A percentile compares a stretch with the other conserved stretches of the same genome.
phyloP scores from a whole-genome alignment of 23 red algal species.

The Pyropia yezoensis region DNA sequence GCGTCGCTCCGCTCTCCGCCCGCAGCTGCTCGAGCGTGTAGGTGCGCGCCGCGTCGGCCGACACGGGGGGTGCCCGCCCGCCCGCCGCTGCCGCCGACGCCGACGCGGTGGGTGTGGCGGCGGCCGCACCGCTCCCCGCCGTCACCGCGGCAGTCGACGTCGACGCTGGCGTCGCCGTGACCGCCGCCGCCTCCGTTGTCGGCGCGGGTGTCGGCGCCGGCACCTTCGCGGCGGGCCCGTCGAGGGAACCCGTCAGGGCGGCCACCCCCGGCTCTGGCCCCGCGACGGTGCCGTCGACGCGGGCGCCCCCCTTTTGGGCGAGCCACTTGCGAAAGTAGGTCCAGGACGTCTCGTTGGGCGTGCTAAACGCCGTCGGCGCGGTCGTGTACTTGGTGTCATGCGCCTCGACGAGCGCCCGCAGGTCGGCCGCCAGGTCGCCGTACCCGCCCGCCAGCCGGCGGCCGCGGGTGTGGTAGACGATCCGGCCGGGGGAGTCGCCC shows the following conservation, averaged over 20 bases:
- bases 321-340: slow-evolving; percentile 89
- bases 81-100: not conserved
- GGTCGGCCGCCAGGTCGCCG: slow-evolving; percentile 38
- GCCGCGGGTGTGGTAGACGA: slow-evolving; percentile 86
- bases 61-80: not conserved
- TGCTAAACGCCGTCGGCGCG: slow-evolving; percentile 57
- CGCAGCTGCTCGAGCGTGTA: slow-evolving; percentile 42
- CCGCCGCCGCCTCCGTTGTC: not conserved
- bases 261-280: slow-evolving; percentile 8
- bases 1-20: slow-evolving; percentile 27
- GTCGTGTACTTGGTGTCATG: slow-evolving; percentile 44
- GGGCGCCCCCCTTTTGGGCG: slow-evolving; percentile 37
- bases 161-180: slow-evolving; percentile 7
- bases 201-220: not conserved
- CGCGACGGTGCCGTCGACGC: slow-evolving; percentile 63
- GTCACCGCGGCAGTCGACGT: slow-evolving; percentile 36
- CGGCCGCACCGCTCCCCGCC: slow-evolving; percentile 3
- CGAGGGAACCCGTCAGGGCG: not conserved
- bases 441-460: slow-evolving; percentile 59
- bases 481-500: slow-evolving; percentile 60
- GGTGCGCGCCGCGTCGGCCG: not conserved
- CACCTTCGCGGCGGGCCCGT: not conserved
- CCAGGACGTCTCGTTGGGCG: slow-evolving; percentile 93
- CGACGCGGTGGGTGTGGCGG: not conserved
- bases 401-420: slow-evolving; percentile 46